Percentiles rank a stretch among this genome's conserved stretches.
phyloP scores from a whole-genome alignment of 1,284 basidiomycete species.

The Leccinum solheimii region DNA sequence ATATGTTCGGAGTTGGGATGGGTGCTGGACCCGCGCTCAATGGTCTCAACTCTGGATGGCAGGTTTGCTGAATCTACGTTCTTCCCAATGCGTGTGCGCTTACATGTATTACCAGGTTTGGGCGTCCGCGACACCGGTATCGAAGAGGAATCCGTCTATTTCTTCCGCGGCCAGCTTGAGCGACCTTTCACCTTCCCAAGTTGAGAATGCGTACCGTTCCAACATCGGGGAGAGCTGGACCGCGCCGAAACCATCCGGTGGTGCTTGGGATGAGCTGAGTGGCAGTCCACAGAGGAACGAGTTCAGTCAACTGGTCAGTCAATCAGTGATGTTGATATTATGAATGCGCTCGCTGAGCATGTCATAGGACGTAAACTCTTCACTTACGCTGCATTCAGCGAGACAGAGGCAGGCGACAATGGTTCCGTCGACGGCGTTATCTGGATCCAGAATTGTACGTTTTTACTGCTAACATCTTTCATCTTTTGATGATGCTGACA shows the following conservation, averaged over 20 bases:
- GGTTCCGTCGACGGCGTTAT: constrained; percentile 41
- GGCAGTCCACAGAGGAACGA: constrained; percentile 52
- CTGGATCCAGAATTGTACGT: constrained; percentile 45
- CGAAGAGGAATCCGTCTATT: constrained; percentile 61
- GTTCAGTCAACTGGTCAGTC: constrained; percentile 46
- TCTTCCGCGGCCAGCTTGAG: constrained; percentile 57
- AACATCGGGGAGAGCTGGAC: constrained; percentile 55
- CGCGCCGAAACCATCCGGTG: constrained; percentile 51
- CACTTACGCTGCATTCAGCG: constrained; percentile 44
- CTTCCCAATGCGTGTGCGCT: constrained; percentile 7
- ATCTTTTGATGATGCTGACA: constrained; percentile 16
- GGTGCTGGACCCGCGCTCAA: constrained; percentile 49
- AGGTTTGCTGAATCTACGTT: constrained; percentile 46
- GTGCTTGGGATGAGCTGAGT: constrained; percentile 61
- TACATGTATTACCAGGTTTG: constrained; percentile 50
- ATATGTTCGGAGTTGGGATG: constrained; percentile 58
- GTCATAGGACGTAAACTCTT: constrained; percentile 37
- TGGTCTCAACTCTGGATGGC: constrained; percentile 64
- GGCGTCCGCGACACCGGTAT: constrained; percentile 49
- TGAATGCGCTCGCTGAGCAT: constrained; percentile 13
- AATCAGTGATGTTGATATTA: constrained; percentile 6
- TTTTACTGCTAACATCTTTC: constrained; percentile 12
- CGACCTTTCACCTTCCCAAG: constrained; percentile 48
- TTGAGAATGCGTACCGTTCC: constrained; percentile 49
- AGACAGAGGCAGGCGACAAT: constrained; percentile 52